Conservation (phyloP, 1,139 yeast genomes). For the Diutina neorugosa region DNA sequence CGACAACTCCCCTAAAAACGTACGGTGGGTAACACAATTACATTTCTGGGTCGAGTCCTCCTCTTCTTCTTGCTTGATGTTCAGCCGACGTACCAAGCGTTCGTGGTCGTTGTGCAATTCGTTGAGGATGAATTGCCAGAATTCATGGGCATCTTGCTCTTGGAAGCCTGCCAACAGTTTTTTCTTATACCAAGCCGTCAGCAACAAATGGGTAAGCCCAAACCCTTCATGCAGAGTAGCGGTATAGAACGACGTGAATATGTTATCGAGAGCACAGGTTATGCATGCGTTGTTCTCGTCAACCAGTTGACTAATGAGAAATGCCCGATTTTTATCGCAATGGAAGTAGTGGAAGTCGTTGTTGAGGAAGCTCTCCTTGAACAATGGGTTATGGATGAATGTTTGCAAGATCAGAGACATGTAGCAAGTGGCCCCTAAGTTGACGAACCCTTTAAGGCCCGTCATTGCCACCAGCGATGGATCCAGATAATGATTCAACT, state of each 20-base stretch:
- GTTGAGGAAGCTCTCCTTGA: constrained; percentile 63
- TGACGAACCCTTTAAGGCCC: constrained; percentile 79
- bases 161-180: constrained; percentile 84
- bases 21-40: constrained; percentile 68
- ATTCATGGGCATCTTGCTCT: constrained; percentile 97
- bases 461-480: constrained; percentile 54
- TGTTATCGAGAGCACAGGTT: constrained; percentile 73
- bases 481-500: constrained; percentile 12
- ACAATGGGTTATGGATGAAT: constrained; percentile 75
- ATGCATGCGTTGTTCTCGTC: constrained; percentile 46
- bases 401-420: constrained; percentile 87
- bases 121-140: constrained; percentile 81
- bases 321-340: constrained; percentile 14
- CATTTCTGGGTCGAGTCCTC: constrained; percentile 24
- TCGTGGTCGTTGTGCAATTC: constrained; percentile 58
- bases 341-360: constrained; percentile 43
- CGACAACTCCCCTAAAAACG: constrained; percentile 64
- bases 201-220: constrained; percentile 62
- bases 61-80: constrained; percentile 9
- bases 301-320: constrained; percentile 7
- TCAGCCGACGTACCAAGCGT: constrained; percentile 11
- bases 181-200: constrained; percentile 77
- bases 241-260: constrained; percentile 56
- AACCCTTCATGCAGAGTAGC: constrained; percentile 46
- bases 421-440: constrained; percentile 94